Percentiles rank a stretch among this genome's conserved stretches.
Conservation (phyloP, 306 rosid genomes). For the Arachis stenosperma region DNA sequence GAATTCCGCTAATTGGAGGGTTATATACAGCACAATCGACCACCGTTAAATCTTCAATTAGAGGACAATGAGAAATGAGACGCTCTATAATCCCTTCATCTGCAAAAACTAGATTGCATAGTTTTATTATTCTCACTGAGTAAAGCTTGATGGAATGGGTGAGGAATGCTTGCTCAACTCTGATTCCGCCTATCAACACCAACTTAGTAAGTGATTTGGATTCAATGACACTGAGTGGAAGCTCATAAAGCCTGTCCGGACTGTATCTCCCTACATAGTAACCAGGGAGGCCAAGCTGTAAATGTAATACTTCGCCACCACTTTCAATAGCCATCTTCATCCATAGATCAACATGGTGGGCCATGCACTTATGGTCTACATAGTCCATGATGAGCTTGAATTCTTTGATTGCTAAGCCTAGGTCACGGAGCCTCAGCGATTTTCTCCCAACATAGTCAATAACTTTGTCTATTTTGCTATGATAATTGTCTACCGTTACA, state of each 20-base stretch:
- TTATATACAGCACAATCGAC: background rate
- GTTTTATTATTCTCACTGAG: too few species aligned
- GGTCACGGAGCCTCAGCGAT: conserved; percentile 15
- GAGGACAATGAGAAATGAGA: too few species aligned
- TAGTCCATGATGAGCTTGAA: conserved; percentile 10
- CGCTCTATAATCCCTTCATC: too few species aligned
- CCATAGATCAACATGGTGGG: conserved; percentile 39
- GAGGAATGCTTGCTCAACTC: too few species aligned
- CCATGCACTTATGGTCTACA: background rate
- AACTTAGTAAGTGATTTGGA: too few species aligned
- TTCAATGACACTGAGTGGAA: too few species aligned
- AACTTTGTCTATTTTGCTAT: conserved; percentile 20
- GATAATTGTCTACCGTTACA: background rate
- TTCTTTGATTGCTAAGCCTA: conserved; percentile 29
- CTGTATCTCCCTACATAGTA: background rate
- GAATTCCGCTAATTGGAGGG: background rate
- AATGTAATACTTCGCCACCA: conserved; percentile 28
- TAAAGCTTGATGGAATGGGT: too few species aligned
- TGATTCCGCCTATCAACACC: too few species aligned
- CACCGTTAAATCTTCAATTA: background rate
- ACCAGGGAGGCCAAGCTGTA: conserved; percentile 11
- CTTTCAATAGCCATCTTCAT: conserved; percentile 36
- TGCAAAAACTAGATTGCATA: too few species aligned
- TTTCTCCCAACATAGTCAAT: conserved; percentile 32
- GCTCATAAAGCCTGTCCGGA: background rate